A percentile compares a stretch with the other conserved stretches of the same genome.
phyloP scores from a whole-genome alignment of 2,329 filamentous ascomycete species.

The Trichoderma lentiforme region DNA sequence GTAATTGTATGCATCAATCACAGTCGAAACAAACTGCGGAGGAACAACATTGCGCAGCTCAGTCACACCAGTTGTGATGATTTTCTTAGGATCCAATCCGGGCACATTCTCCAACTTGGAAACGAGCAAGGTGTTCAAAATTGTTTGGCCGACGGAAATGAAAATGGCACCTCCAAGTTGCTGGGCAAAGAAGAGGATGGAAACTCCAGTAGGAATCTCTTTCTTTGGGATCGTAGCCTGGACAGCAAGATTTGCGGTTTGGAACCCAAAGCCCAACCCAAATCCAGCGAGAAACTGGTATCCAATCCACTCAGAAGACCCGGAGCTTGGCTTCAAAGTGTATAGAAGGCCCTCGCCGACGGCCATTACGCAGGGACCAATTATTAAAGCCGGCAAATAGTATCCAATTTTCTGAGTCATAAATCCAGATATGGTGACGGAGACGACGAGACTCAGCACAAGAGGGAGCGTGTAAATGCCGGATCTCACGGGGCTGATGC shows the following conservation, averaged over 20 bases:
- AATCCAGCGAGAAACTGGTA: conserved; percentile 59
- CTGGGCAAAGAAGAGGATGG: conserved; percentile 56
- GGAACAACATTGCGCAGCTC: conserved; percentile 55
- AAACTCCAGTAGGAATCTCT: conserved; percentile 54
- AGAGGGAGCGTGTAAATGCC: conserved; percentile 57
- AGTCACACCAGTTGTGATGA: conserved; percentile 54
- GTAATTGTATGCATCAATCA: conserved; percentile 63
- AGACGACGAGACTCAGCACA: conserved; percentile 53
- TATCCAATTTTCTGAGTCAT: conserved; percentile 55
- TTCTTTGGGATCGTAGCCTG: conserved; percentile 51
- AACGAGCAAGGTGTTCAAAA: conserved; percentile 48
- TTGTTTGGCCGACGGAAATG: conserved; percentile 54
- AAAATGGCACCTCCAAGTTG: conserved; percentile 58
- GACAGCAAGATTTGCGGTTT: conserved; percentile 54
- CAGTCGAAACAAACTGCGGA: conserved; percentile 45
- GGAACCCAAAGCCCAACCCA: conserved; percentile 58
- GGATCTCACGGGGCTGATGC: conserved; percentile 50
- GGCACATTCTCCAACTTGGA: conserved; percentile 39
- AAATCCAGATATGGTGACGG: conserved; percentile 47
- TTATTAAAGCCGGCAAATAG: conserved; percentile 56
- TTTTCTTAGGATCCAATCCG: conserved; percentile 39
- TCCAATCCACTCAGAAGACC: conserved; percentile 54
- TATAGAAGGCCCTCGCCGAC: conserved; percentile 56
- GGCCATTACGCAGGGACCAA: conserved; percentile 47
- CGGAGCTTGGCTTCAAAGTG: conserved; percentile 48